phyloP scores from a whole-genome alignment of 306 rosid genomes.

The Parietaria judaica region DNA sequence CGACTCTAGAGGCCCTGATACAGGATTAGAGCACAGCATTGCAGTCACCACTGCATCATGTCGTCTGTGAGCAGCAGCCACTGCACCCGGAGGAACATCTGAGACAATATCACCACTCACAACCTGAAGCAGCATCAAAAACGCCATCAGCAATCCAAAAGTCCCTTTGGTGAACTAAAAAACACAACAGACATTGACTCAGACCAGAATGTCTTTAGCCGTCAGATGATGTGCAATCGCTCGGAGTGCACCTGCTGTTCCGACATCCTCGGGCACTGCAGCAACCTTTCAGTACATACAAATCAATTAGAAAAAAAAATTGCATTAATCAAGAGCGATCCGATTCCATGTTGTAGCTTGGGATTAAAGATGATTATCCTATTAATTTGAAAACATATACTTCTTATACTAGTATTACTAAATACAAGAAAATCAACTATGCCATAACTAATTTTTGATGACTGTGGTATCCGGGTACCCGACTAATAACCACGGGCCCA shows the following conservation, averaged over 20 bases:
- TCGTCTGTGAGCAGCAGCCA: constrained; percentile 94
- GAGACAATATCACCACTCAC: constrained; percentile 96
- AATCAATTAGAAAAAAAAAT: neutral
- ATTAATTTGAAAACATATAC: no score
- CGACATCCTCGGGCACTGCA: constrained; percentile 90
- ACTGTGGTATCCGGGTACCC: no score
- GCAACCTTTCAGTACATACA: constrained; percentile 59
- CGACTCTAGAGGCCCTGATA: constrained; percentile 72
- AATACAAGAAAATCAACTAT: no score
- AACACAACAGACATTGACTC: neutral
- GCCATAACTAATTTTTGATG: no score
- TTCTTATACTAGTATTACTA: no score
- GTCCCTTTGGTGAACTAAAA: constrained; percentile 6
- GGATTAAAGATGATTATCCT: no score
- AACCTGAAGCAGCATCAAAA: constrained; percentile 55
- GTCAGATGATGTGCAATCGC: constrained; percentile 76
- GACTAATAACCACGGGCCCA: no score
- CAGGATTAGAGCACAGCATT: constrained; percentile 87
- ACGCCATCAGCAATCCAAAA: constrained; percentile 12
- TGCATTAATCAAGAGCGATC: no score
- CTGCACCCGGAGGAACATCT: constrained; percentile 88
- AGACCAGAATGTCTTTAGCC: constrained; percentile 82
- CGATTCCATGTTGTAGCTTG: no score
- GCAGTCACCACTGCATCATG: constrained; percentile 90
- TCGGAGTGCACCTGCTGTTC: constrained; percentile 91